Evolutionary conservation across 768 basidiomycete species (phyloP), one percentile per base, ranked within the genome.

Genomic region (Gautieria morchelliformis): DNA sequence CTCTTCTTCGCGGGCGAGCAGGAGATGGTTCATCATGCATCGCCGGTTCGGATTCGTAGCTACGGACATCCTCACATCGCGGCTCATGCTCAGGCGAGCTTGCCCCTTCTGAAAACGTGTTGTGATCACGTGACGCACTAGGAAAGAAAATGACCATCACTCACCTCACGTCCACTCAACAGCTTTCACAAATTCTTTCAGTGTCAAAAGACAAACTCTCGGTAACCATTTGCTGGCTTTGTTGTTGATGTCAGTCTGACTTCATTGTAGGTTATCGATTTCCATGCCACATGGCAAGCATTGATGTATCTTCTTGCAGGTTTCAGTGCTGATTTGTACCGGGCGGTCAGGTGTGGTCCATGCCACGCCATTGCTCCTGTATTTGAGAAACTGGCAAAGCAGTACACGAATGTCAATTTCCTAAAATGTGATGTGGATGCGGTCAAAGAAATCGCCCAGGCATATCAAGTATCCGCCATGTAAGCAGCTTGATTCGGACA

Each of bases 341-440:
- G 61, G 58, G 32, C 44, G 7, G 50, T 57, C 15, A 90, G 89
- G 90, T 92, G 89, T 76, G 84, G 86, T 1, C 90, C 90, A 37
- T 93, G 89, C 66, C 87, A 89, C 68, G 76, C 77, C 42, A 93
- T 93, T 61, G 89, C 89, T 3, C 90, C 91, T 1, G 70, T 75
- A 0, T 92, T 78, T 60, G 88, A 90, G 63, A 71, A 78, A 0
- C 72, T 93, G 1, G 77, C 88, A 6, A 84, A 82, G 63, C 72
- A 87, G 63, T 83, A 87, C 66, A 72, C 71, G 22, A 74, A 77
- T 51, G 89, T 85, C 58, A 88, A 88, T 69, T 93, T 93, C 71
- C 66, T 92, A 64, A 93, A 93, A 67, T 87, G 84, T 62, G 88
- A 90, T 63, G 83, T 89, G 17, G 89, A 91, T 62, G 78, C 77